Conservation (phyloP, 768 basidiomycete species). For the Collybia mongolica region DNA sequence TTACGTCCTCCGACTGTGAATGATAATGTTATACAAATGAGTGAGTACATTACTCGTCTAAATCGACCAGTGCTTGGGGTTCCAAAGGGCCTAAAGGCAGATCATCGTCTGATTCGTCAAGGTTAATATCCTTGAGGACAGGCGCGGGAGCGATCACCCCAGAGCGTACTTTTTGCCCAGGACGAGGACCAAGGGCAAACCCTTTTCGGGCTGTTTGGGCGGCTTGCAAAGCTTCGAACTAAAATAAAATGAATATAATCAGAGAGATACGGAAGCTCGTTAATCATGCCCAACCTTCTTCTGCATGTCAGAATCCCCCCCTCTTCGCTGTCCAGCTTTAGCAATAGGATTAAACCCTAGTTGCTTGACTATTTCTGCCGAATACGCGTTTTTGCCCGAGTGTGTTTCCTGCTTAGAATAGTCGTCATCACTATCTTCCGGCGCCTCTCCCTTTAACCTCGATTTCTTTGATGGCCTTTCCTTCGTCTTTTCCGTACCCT, state of each 20-base stretch:
- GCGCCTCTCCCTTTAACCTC: conserved; percentile 11
- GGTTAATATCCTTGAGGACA: conserved; percentile 11
- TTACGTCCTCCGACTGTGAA: no score
- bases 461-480: conserved; percentile 15
- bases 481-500: conserved; percentile 16
- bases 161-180: conserved; percentile 64
- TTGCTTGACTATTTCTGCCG: conserved; percentile 62
- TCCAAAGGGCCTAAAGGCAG: conserved; percentile 11
- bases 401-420: conserved; percentile 1
- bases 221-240: conserved; percentile 60
- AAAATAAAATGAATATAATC: conserved; percentile 1
- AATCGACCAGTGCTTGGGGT: background rate
- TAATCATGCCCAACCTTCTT: conserved; percentile 50
- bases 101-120: conserved; percentile 27
- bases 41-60: background rate
- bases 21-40: no score
- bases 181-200: conserved; percentile 59
- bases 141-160: conserved; percentile 43
- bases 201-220: conserved; percentile 49
- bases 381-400: conserved; percentile 51
- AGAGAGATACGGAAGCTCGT: background rate
- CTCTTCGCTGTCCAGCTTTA: conserved; percentile 46
- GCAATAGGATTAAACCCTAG: conserved; percentile 80
- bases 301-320: conserved; percentile 36
- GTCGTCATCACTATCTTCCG: conserved; percentile 13